Base-by-base conservation (phyloP, 2,329 filamentous ascomycete species). In the Metarhizium humberi region DNA sequence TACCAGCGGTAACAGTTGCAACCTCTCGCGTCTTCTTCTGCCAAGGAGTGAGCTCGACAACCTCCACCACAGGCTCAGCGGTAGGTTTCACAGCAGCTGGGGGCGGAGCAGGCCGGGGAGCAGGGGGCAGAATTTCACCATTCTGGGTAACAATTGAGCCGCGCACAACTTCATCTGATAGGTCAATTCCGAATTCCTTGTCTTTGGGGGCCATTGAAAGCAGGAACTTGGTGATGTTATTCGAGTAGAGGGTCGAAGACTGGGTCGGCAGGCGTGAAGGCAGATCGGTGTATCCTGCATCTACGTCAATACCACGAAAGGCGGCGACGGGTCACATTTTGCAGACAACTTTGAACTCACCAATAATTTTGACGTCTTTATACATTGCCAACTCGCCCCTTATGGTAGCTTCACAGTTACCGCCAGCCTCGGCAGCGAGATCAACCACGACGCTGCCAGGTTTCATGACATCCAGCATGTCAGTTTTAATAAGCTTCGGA, bases 181-280 rank as follows among this genome's bases (percentile, higher is more conserved):
- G 75, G 62, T 95, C 88, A 49, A 95, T 78, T 7, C 89, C 88
- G 59, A 90, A 95, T 42, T 86, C 80, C 59, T 89, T 90, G 2
- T 90, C 84, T 57, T 86, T 80, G 1, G 90, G 88, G 1, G 84
- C 72, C 78, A 95, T 90, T 0, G 90, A 94, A 10, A 96, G 77
- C 32, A 95, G 74, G 56, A 92, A 87, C 67, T 95, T 96, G 61
- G 86, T 91, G 63, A 95, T 92, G 66, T 96, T 96, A 78, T 95
- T 96, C 2, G 89, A 94, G 71, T 95, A 96, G 20, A 96, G 74
- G 0, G 89, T 95, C 0, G 90, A 95, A 0, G 90, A 90, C 69
- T 96, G 91, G 0, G 90, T 95, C 0, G 91, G 90, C 2, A 96
- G 78, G 49, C 90, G 82, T 36, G 90, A 95, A 0, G 91, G 90